Conservation (phyloP, 495 filamentous ascomycete species). For the Penicillium macrosclerotiorum region DNA sequence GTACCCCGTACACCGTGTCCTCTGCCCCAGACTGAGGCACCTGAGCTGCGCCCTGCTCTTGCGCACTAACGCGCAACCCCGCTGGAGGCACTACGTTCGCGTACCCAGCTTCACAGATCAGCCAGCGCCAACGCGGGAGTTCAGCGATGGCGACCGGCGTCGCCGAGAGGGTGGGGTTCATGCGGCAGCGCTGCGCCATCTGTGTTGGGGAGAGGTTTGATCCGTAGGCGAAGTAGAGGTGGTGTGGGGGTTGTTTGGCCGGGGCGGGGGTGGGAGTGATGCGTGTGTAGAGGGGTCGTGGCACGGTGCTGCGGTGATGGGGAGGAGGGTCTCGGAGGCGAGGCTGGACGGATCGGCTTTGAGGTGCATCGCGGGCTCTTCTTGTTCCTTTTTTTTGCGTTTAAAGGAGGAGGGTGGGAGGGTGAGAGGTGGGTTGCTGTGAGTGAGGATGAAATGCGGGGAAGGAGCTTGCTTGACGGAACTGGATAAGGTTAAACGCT, state of each 20-base stretch:
- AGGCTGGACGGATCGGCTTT: not conserved
- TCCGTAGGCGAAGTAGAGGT: slow-evolving; percentile 72
- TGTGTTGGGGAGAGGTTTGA: slow-evolving; percentile 67
- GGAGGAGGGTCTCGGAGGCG: slow-evolving; percentile 8
- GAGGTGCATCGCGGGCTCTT: slow-evolving; percentile 15
- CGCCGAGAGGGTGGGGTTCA: slow-evolving; percentile 48
- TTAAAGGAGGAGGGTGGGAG: too few relatives aligned
- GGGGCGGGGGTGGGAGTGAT: slow-evolving; percentile 1
- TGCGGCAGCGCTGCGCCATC: slow-evolving; percentile 61
- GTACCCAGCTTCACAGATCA: slow-evolving; percentile 66
- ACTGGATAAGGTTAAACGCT: too few relatives aligned
- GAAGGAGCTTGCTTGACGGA: too few relatives aligned
- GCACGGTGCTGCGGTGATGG: not conserved
- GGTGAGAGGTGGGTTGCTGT: too few relatives aligned
- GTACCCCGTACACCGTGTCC: slow-evolving; percentile 56
- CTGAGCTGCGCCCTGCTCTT: slow-evolving; percentile 18
- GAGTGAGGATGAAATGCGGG: too few relatives aligned
- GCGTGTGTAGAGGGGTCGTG: slow-evolving; percentile 6
- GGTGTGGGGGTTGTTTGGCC: too few relatives aligned
- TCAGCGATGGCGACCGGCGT: slow-evolving; percentile 44
- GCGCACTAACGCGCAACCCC: slow-evolving; percentile 23
- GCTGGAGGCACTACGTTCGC: slow-evolving; percentile 59
- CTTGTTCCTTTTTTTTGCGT: too few relatives aligned
- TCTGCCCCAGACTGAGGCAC: slow-evolving; percentile 21
- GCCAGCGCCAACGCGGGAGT: slow-evolving; percentile 58